Conservation (phyloP, 345 rosid species). For the Abelmoschus esculentus region DNA sequence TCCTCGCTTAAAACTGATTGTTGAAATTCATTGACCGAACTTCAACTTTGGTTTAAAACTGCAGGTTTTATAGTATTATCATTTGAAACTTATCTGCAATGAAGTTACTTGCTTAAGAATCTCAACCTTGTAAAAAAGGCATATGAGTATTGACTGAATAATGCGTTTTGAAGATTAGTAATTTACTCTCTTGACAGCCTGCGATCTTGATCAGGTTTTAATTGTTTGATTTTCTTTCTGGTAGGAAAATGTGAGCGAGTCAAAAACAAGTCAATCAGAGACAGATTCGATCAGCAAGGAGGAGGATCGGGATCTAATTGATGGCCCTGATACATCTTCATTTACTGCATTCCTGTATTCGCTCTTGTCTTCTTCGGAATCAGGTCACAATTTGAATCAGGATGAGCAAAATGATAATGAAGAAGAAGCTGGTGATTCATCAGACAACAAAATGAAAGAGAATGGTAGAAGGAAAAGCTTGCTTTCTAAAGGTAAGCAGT, state of each 20-base stretch:
- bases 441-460: conserved; percentile 43
- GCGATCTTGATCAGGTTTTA: not conserved
- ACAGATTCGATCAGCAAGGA: conserved; percentile 42
- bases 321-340: conserved; percentile 93
- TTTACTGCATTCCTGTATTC: conserved; percentile 88
- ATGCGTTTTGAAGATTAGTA: not conserved
- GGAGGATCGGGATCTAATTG: conserved; percentile 30
- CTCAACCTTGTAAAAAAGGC: conserved; percentile 1
- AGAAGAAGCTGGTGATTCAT: conserved; percentile 33
- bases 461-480: conserved; percentile 48
- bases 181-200: not conserved
- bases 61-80: not conserved
- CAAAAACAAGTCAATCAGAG: conserved; percentile 41
- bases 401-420: conserved; percentile 36
- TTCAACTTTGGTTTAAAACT: not conserved
- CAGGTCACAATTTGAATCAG: conserved; percentile 28
- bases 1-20: not conserved
- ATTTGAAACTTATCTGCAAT: not conserved
- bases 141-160: not conserved
- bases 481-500: conserved; percentile 65
- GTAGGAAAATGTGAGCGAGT: conserved; percentile 48
- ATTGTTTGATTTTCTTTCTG: not conserved
- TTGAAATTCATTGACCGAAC: not conserved
- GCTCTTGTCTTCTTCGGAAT: conserved; percentile 53
- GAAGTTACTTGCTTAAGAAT: not conserved